phyloP scores from a whole-genome alignment of 2,329 filamentous ascomycete genomes.

The Fusarium brevicatenulatum region DNA sequence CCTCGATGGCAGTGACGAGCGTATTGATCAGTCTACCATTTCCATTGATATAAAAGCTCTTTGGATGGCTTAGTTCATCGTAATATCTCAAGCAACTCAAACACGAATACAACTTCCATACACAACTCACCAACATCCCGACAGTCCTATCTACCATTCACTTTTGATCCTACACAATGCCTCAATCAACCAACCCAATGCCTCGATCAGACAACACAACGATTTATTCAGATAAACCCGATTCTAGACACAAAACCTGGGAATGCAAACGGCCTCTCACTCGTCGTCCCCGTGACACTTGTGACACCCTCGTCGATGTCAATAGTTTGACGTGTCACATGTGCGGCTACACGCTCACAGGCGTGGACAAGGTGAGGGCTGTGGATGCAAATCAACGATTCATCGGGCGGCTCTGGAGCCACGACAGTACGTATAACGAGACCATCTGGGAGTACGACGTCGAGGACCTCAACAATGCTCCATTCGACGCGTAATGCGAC shows the following conservation, averaged over 20 bases:
- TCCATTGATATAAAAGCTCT: neutral
- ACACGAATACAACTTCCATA: neutral
- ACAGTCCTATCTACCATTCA: neutral
- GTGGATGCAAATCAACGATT: neutral
- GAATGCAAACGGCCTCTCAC: neutral
- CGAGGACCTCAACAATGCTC: neutral
- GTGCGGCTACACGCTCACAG: neutral
- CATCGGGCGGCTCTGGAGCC: neutral
- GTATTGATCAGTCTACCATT: rapidly evolving
- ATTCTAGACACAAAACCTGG: neutral
- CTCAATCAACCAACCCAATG: neutral
- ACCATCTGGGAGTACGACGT: neutral
- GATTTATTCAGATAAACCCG: neutral
- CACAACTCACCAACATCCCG: neutral
- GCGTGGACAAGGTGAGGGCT: neutral
- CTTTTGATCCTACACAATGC: neutral
- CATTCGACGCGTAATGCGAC: neutral
- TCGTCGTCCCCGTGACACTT: neutral
- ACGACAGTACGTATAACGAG: neutral
- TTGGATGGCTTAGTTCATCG: no score
- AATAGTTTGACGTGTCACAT: neutral
- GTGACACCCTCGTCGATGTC: neutral
- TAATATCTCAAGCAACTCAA: neutral
- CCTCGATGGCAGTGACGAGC: neutral
- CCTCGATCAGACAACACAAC: no score